Percentiles rank a stretch among this genome's conserved stretches.
phyloP scores from a whole-genome alignment of 306 rosid genomes.

The Biancaea sappan region DNA sequence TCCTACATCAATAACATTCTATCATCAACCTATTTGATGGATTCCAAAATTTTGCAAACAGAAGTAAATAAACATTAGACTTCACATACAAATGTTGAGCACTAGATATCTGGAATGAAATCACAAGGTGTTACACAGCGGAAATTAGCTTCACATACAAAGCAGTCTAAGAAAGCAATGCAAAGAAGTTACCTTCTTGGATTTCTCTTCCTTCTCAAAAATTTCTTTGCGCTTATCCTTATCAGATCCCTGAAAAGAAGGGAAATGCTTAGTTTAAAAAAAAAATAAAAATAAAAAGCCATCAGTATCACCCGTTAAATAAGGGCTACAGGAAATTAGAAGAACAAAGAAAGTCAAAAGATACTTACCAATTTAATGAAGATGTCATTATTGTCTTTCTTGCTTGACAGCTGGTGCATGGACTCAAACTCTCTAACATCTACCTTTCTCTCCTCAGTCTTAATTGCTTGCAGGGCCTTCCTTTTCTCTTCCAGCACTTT shows the following conservation, averaged over 20 bases:
- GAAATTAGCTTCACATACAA: too few relatives aligned
- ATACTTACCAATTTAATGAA: conserved; percentile 76
- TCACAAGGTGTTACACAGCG: too few relatives aligned
- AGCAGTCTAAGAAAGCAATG: too few relatives aligned
- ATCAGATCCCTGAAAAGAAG: conserved; percentile 69
- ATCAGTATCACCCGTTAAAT: conserved; percentile 1
- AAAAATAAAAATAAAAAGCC: too few relatives aligned
- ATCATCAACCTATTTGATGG: too few relatives aligned
- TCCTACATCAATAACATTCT: too few relatives aligned
- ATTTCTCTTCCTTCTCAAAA: conserved; percentile 79
- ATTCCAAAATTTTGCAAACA: too few relatives aligned
- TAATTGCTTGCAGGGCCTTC: conserved; percentile 75
- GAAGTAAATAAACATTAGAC: too few relatives aligned
- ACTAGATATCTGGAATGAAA: too few relatives aligned
- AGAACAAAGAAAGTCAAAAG: background rate
- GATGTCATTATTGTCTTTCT: conserved; percentile 74
- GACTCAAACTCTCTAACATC: conserved; percentile 78
- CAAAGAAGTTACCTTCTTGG: conserved; percentile 96
- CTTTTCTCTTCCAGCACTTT: conserved; percentile 85
- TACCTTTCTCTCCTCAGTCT: conserved; percentile 84
- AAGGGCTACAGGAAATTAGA: background rate
- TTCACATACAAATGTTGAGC: too few relatives aligned
- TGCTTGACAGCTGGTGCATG: conserved; percentile 86
- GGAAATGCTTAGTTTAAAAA: too few relatives aligned
- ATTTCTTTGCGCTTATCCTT: conserved; percentile 87